Conservation (phyloP, 2,329 filamentous ascomycete species). For the Teratosphaeria zuluensis region DNA sequence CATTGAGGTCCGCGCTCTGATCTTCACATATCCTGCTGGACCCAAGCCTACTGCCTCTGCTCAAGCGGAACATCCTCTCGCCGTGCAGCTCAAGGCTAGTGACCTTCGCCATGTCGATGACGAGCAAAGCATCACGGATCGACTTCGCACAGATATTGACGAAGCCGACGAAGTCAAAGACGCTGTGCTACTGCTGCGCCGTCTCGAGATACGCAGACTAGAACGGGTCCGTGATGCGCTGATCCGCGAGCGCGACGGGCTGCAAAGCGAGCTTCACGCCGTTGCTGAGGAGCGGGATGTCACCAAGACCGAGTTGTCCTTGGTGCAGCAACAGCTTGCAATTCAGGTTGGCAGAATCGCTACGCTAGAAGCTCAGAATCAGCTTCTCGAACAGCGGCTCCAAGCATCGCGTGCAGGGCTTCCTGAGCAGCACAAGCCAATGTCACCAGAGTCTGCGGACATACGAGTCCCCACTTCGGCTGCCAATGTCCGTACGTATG, state of each 20-base stretch:
- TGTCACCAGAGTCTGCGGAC: constrained; percentile 1
- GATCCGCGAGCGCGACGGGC: constrained; percentile 7
- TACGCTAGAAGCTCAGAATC: constrained; percentile 6
- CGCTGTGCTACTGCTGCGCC: constrained; percentile 12
- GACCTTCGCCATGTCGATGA: constrained; percentile 12
- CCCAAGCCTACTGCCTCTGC: constrained; percentile 5
- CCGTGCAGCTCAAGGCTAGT: constrained; percentile 7
- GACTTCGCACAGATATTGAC: constrained; percentile 15
- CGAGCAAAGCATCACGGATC: constrained; percentile 14
- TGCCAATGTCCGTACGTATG: background rate
- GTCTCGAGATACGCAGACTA: constrained; percentile 12
- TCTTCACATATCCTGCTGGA: constrained; percentile 17
- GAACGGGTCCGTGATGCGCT: constrained; percentile 6
- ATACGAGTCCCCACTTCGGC: background rate
- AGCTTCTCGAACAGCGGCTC: constrained; percentile 1
- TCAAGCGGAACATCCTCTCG: constrained; percentile 10
- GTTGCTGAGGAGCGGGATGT: background rate
- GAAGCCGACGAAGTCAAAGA: constrained; percentile 16
- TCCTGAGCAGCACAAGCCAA: background rate
- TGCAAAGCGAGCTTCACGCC: background rate
- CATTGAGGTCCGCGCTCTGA: constrained; percentile 19
- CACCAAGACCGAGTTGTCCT: background rate
- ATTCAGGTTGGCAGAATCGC: constrained; percentile 6
- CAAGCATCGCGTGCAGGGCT: constrained; percentile 1
- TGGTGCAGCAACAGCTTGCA: constrained; percentile 4